A percentile compares a stretch with the other conserved stretches of the same genome.
These are phyloP conservation scores for Pholiota adiposa DNA, from an alignment of 1,284 basidiomycete species.

Conservation along the genomic window DNA sequence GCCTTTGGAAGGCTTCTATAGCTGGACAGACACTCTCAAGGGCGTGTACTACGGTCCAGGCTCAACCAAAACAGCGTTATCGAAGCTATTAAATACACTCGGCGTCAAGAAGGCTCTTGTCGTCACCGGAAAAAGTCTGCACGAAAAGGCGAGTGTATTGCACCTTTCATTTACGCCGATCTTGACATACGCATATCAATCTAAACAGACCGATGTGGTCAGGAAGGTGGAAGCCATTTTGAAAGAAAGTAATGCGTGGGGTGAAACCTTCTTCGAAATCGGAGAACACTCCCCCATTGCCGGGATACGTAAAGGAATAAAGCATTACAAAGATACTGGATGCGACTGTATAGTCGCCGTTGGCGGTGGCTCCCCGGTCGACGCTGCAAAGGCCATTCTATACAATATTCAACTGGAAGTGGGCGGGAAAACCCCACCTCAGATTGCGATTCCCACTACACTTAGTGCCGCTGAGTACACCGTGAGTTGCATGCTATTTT, in stretches of 20 bases:
- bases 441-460: slow-evolving; percentile 83
- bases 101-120: slow-evolving; percentile 66
- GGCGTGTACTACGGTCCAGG: slow-evolving; percentile 73
- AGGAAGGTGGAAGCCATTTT: slow-evolving; percentile 60
- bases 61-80: slow-evolving; percentile 60
- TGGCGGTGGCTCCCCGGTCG: slow-evolving; percentile 82
- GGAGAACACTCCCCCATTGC: slow-evolving; percentile 78
- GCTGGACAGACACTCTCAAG: slow-evolving; percentile 66
- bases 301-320: slow-evolving; percentile 67
- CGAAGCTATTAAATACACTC: slow-evolving; percentile 58
- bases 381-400: slow-evolving; percentile 74
- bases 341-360: slow-evolving; percentile 76
- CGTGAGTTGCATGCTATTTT: slow-evolving; percentile 36
- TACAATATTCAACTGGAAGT: slow-evolving; percentile 61
- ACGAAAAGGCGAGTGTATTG: slow-evolving; percentile 54
- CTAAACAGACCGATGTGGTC: slow-evolving; percentile 64
- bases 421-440: slow-evolving; percentile 49
- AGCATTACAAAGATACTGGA: slow-evolving; percentile 53
- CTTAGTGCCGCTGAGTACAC: slow-evolving; percentile 81
- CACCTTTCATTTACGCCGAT: slow-evolving; percentile 10
- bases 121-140: slow-evolving; percentile 72
- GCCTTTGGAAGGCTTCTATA: slow-evolving; percentile 55
- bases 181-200: background rate
- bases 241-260: slow-evolving; percentile 57
- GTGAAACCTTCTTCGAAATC: slow-evolving; percentile 75